Conservation (phyloP, 2,329 filamentous ascomycete genomes). For the Tolypocladium paradoxum region DNA sequence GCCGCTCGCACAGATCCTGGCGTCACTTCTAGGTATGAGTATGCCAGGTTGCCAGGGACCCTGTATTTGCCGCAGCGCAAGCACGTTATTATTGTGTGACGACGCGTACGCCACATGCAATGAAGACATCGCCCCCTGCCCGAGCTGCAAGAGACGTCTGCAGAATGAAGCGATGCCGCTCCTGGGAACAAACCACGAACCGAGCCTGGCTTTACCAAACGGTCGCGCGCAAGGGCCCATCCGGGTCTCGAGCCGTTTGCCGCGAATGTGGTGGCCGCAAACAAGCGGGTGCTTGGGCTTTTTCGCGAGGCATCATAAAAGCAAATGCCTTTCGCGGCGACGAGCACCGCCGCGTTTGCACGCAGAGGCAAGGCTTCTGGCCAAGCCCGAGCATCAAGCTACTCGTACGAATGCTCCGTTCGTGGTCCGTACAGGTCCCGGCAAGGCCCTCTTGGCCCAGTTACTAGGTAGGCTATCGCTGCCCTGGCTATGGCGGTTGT, state of each 20-base stretch:
- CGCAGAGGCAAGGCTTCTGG: not conserved
- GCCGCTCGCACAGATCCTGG: not conserved
- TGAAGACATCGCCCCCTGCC: not conserved
- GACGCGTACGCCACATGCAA: not conserved
- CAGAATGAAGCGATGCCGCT: not conserved
- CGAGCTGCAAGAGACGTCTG: not conserved
- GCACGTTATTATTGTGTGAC: not conserved
- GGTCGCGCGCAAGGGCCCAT: not conserved
- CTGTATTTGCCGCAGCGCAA: not conserved
- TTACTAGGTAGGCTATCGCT: no score
- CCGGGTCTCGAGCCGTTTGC: not conserved
- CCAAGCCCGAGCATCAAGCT: not conserved
- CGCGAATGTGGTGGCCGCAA: not conserved
- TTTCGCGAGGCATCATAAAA: not conserved
- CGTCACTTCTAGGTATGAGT: not conserved
- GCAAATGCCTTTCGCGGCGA: not conserved
- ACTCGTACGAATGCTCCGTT: not conserved
- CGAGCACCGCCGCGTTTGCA: not conserved
- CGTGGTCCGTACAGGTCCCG: not conserved
- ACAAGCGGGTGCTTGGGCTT: not conserved
- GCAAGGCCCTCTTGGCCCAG: no score
- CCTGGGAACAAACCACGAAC: not conserved
- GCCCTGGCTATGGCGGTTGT: no score
- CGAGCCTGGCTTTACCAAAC: not conserved
- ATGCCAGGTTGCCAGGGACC: not conserved